phyloP scores from a whole-genome alignment of 2,329 filamentous ascomycete genomes.

The Aspergillus neotritici region DNA sequence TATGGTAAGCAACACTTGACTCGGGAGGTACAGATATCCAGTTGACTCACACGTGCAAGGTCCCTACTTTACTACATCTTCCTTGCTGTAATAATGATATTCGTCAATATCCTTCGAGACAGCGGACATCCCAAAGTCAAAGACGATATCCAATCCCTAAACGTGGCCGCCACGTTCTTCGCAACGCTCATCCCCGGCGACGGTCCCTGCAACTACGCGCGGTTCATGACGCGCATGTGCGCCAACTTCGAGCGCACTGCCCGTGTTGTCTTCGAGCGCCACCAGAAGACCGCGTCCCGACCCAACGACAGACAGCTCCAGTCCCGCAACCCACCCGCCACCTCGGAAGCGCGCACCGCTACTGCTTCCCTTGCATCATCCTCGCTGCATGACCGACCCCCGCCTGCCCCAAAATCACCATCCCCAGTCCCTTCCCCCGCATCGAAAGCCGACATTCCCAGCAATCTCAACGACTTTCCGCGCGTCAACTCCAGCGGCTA shows the following conservation, averaged over 20 bases:
- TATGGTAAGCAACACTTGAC: constrained; percentile 62
- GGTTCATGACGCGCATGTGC: constrained; percentile 84
- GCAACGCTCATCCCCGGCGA: constrained; percentile 72
- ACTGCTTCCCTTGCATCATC: constrained; percentile 2
- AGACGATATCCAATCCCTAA: constrained; percentile 81
- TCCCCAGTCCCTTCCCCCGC: constrained; percentile 3
- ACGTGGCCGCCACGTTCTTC: constrained; percentile 80
- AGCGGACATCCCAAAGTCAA: constrained; percentile 74
- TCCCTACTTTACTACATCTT: constrained; percentile 91
- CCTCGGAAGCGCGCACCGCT: constrained; percentile 5
- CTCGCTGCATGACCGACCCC: background rate
- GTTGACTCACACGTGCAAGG: constrained; percentile 38
- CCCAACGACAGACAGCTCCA: constrained; percentile 27
- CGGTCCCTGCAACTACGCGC: constrained; percentile 75
- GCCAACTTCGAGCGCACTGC: constrained; percentile 90
- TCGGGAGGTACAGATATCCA: background rate
- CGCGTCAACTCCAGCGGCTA: constrained; percentile 30
- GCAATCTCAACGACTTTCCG: constrained; percentile 25
- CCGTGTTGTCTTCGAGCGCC: constrained; percentile 76
- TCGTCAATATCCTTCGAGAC: constrained; percentile 89
- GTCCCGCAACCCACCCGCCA: constrained; percentile 2
- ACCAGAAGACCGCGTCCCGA: constrained; percentile 61
- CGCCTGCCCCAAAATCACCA: constrained; percentile 6
- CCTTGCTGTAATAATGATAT: constrained; percentile 82
- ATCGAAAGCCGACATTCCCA: constrained; percentile 17